Evolutionary conservation across 83 land plant genomes (phyloP).

Genomic region (Larix sibirica): DNA sequence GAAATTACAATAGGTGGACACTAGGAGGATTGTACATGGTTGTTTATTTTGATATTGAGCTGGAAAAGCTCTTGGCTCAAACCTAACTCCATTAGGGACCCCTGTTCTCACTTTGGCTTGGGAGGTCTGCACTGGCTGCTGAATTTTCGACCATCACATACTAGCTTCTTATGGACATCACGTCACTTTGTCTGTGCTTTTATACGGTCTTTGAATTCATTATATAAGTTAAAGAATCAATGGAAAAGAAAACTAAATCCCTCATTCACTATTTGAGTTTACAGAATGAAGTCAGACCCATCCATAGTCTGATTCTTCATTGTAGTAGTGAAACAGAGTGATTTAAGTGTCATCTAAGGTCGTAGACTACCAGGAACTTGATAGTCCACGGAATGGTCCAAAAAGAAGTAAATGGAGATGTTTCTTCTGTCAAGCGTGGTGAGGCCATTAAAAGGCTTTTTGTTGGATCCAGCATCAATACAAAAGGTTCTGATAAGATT

Average conservation of each 20-base stretch:
- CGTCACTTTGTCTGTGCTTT: too few species aligned
- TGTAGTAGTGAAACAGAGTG: not conserved
- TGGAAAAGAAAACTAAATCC: not conserved
- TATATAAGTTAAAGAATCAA: not conserved
- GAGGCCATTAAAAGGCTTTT: not conserved
- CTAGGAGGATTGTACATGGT: too few species aligned
- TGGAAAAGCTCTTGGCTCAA: too few species aligned
- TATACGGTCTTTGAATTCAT: too few species aligned
- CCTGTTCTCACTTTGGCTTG: too few species aligned
- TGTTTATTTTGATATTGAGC: too few species aligned
- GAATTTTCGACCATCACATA: too few species aligned
- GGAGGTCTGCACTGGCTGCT: too few species aligned
- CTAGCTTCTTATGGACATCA: too few species aligned
- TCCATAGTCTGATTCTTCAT: not conserved
- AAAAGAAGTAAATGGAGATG: not conserved
- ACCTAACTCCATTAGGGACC: too few species aligned
- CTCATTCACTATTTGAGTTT: not conserved
- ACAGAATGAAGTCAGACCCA: not conserved
- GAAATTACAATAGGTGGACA: too few species aligned
- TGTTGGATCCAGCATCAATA: not conserved
- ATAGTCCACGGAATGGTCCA: not conserved
- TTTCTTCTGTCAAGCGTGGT: not conserved
- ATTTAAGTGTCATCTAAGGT: not conserved
- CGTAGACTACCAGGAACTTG: not conserved
- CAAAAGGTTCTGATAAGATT: too few species aligned